A percentile compares a stretch with the other conserved stretches of the same genome.
Conservation (phyloP, 2,329 filamentous ascomycete species). For the Cordyceps tenuipes region DNA sequence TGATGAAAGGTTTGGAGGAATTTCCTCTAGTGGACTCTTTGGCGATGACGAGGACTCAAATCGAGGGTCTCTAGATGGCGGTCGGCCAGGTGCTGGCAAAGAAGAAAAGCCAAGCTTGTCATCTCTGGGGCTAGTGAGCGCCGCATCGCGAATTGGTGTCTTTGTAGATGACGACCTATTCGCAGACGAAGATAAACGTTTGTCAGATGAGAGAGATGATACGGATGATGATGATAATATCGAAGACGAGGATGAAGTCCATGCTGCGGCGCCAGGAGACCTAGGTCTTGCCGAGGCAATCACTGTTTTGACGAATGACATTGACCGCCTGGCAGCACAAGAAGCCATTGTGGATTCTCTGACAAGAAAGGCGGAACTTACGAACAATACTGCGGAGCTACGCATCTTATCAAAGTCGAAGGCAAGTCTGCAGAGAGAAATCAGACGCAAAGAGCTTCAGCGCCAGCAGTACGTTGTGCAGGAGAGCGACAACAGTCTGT, state of each 20-base stretch:
- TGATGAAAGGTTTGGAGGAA: conserved; percentile 33
- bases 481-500: conserved; percentile 95
- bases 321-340: conserved; percentile 80
- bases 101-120: conserved; percentile 77
- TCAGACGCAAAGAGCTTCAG: conserved; percentile 89
- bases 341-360: conserved; percentile 87
- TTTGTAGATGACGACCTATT: conserved; percentile 93
- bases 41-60: conserved; percentile 51
- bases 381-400: conserved; percentile 90
- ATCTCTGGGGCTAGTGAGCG: conserved; percentile 82
- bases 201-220: conserved; percentile 80
- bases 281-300: conserved; percentile 91
- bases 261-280: conserved; percentile 90
- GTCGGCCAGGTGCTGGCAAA: conserved; percentile 23
- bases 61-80: conserved; percentile 52
- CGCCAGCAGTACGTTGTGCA: conserved; percentile 95
- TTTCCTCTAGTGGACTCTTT: conserved; percentile 42
- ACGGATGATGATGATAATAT: conserved; percentile 47
- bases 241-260: conserved; percentile 71
- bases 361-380: conserved; percentile 88
- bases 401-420: conserved; percentile 90
- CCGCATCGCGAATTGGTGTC: conserved; percentile 79
- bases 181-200: conserved; percentile 74
- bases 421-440: conserved; percentile 84
- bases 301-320: conserved; percentile 75